Conservation (phyloP, 1,139 yeast genomes). For the Saccharomyces hybrid region DNA sequence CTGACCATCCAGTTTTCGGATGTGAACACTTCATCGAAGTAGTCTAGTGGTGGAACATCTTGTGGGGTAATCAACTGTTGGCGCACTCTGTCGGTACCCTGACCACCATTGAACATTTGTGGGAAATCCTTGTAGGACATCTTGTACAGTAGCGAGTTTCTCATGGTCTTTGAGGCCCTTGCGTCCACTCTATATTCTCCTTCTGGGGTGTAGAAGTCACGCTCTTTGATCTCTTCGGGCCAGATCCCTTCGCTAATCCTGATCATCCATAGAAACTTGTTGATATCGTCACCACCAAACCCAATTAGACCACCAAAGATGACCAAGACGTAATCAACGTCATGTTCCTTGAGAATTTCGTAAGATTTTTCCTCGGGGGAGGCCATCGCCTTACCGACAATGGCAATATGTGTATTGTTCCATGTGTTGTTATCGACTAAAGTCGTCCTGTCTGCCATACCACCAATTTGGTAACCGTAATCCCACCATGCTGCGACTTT, state of each 20-base stretch:
- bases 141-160: conserved; percentile 86
- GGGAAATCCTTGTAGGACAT: conserved; percentile 86
- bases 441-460: conserved; percentile 99
- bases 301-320: conserved; percentile 94
- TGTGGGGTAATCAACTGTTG: conserved; percentile 61
- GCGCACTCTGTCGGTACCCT: conserved; percentile 84
- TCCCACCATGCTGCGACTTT: conserved; percentile 99
- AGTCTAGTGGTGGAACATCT: conserved; percentile 56
- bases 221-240: conserved; percentile 93
- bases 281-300: conserved; percentile 92
- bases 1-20: conserved; percentile 96
- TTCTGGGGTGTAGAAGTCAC: conserved; percentile 70
- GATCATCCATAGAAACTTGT: conserved; percentile 98
- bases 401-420: conserved; percentile 99
- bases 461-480: conserved; percentile 98
- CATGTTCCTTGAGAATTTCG: conserved; percentile 80
- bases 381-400: conserved; percentile 98
- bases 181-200: conserved; percentile 89
- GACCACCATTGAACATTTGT: conserved; percentile 58
- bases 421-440: conserved; percentile 98
- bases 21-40: conserved; percentile 90
- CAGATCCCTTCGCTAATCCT: conserved; percentile 97
- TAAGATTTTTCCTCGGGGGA: conserved; percentile 83
- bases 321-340: conserved; percentile 88
- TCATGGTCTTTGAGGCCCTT: conserved; percentile 77